Evolutionary conservation across 2,329 filamentous ascomycete species (phyloP).

Genomic region (Periglandula ipomoeae): DNA sequence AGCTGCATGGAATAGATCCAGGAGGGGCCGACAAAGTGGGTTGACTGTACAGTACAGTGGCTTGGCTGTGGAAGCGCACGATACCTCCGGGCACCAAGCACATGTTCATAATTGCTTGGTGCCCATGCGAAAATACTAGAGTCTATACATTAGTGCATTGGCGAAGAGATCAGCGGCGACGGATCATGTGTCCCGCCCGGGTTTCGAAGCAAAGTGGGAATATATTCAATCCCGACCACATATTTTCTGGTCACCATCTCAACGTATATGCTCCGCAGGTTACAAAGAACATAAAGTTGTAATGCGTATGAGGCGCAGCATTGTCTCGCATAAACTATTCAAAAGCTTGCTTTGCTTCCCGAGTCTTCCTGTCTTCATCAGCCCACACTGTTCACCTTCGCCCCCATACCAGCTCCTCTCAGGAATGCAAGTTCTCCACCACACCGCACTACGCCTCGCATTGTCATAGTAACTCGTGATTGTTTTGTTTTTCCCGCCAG

Average conservation of each 20-base stretch:
- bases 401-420: neutral
- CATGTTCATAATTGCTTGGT: neutral
- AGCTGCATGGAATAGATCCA: neutral
- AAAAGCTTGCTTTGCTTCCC: neutral
- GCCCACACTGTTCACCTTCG: too few relatives aligned
- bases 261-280: too few relatives aligned
- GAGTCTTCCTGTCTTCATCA: neutral
- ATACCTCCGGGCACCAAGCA: neutral
- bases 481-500: neutral
- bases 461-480: conserved; percentile 1
- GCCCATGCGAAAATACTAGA: neutral
- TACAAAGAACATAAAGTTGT: neutral
- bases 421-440: conserved; percentile 5
- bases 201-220: neutral
- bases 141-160: neutral
- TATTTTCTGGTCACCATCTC: neutral
- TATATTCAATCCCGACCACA: neutral
- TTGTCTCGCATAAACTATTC: neutral
- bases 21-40: too few relatives aligned
- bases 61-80: neutral
- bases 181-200: neutral
- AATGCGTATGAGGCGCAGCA: neutral
- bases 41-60: too few relatives aligned
- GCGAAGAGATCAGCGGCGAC: neutral
- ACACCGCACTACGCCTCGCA: neutral